Evolutionary conservation across 2,329 filamentous ascomycete genomes (phyloP).

Genomic region (Berkeleyomyces basicola): DNA sequence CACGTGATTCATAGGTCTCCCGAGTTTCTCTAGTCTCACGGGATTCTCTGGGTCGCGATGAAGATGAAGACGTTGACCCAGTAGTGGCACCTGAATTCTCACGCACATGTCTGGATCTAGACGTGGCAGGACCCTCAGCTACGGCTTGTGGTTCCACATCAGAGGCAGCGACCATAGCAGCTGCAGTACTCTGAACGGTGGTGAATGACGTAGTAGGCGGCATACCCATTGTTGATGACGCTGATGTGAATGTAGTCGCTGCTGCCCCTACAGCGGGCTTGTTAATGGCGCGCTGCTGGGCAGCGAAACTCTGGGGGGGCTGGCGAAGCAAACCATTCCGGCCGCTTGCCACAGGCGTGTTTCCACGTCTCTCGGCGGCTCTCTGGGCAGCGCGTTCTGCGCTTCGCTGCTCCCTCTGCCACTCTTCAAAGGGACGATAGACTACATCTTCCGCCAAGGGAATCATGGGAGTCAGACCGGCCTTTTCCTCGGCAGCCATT

Average conservation of each 20-base stretch:
- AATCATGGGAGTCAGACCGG: conserved; percentile 45
- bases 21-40: conserved; percentile 2
- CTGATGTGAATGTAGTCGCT: conserved; percentile 19
- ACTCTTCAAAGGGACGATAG: conserved; percentile 47
- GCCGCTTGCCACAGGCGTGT: conserved; percentile 18
- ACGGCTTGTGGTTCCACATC: not conserved
- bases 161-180: conserved; percentile 9
- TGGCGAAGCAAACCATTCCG: conserved; percentile 29
- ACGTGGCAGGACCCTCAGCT: not conserved
- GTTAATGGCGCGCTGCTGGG: conserved; percentile 44
- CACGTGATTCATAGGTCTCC: conserved; percentile 1
- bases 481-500: conserved; percentile 51
- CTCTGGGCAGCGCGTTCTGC: conserved; percentile 8
- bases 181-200: conserved; percentile 11
- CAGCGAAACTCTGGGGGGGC: conserved; percentile 48
- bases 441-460: conserved; percentile 45
- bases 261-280: conserved; percentile 22
- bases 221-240: conserved; percentile 15
- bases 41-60: conserved; percentile 2
- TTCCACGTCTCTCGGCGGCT: conserved; percentile 8
- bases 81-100: conserved; percentile 4
- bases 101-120: conserved; percentile 10
- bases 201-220: conserved; percentile 10
- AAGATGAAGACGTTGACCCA: conserved; percentile 1
- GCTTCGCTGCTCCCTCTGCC: conserved; percentile 33